Base-by-base conservation (phyloP, 2,329 filamentous ascomycete species). In the Fusarium sp. region DNA sequence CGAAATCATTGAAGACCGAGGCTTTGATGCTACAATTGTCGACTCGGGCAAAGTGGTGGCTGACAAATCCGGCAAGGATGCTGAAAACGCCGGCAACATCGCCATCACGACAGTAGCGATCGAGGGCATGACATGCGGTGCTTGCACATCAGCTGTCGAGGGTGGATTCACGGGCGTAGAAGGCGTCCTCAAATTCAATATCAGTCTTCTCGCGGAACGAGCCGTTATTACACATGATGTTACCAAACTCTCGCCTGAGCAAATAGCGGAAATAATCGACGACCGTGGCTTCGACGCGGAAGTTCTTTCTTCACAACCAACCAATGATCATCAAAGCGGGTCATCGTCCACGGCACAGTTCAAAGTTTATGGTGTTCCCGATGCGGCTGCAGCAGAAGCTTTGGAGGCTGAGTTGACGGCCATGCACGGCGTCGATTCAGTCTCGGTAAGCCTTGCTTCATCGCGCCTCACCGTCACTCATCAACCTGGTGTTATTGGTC, bases 81-180 rank as follows among this genome's bases (percentile, higher is more conserved):
- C 82, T 57, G 82, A 79, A 68, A 77, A 80, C 68, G 80, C 80
- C 64, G 82, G 85, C 71, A 83, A 84, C 57, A 78, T 89, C 8
- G 87, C 92, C 64, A 94, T 90, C 2, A 98, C 95, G 0, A 98
- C 95, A 0, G 88, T 99, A 23, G 91, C 93, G 9, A 94, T 99
- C 61, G 94, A 96, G 75, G 96, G 96, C 57, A 99, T 99, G 96
- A 99, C 96, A 3, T 98, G 96, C 80, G 96, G 96, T 28, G 94
- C 96, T 46, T 99, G 96, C 82, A 98, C 96, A 1, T 96, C 96
- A 3, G 95, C 96, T 10, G 91, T 98, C 4, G 94, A 98, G 79
- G 88, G 90, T 57, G 94, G 93, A 7, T 96, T 99, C 83, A 89
- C 90, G 74, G 89, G 88, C 71, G 83, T 96, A 4, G 90, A 93